A percentile compares a stretch with the other conserved stretches of the same genome.
phyloP scores from a whole-genome alignment of 805 yeast species.

The Ogataea haglerorum region DNA sequence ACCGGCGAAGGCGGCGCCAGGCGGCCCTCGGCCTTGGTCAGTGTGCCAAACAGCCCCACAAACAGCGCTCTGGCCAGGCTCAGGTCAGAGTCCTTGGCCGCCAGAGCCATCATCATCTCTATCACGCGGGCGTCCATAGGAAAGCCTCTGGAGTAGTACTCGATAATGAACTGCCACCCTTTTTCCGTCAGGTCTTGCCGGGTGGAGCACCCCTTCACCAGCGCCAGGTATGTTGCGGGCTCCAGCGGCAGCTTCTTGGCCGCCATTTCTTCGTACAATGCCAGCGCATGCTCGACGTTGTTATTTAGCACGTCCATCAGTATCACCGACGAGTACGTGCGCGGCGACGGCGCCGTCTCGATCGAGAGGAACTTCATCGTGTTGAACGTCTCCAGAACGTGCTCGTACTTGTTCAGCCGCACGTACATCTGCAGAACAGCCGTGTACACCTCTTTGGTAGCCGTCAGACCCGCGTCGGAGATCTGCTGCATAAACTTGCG shows the following conservation, averaged over 20 bases:
- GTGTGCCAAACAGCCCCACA: slow-evolving; percentile 28
- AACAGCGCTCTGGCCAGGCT: slow-evolving; percentile 67
- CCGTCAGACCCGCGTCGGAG: slow-evolving; percentile 37
- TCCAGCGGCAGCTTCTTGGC: slow-evolving; percentile 34
- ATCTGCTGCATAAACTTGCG: slow-evolving; percentile 38
- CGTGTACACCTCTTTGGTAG: slow-evolving; percentile 47
- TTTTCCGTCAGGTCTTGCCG: slow-evolving; percentile 42
- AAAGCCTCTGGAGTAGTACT: slow-evolving; percentile 47
- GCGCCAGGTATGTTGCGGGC: slow-evolving; percentile 45
- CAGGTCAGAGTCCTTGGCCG: slow-evolving; percentile 80
- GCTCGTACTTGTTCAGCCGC: slow-evolving; percentile 44
- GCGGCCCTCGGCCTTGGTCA: slow-evolving; percentile 17
- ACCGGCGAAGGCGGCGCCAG: slow-evolving; percentile 21
- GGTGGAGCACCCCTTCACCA: slow-evolving; percentile 68
- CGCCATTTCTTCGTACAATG: slow-evolving; percentile 68
- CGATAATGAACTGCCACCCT: slow-evolving; percentile 79
- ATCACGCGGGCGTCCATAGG: slow-evolving; percentile 41
- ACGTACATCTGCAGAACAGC: slow-evolving; percentile 61
- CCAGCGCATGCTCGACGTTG: slow-evolving; percentile 71
- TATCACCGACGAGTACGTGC: slow-evolving; percentile 70
- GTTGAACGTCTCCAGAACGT: slow-evolving; percentile 74
- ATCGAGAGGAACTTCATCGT: slow-evolving; percentile 78
- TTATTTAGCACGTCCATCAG: slow-evolving; percentile 58
- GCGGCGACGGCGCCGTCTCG: slow-evolving; percentile 61
- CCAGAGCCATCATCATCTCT: slow-evolving; percentile 68